phyloP scores from a whole-genome alignment of 345 rosid genomes.

The Arabidopsis suecica region DNA sequence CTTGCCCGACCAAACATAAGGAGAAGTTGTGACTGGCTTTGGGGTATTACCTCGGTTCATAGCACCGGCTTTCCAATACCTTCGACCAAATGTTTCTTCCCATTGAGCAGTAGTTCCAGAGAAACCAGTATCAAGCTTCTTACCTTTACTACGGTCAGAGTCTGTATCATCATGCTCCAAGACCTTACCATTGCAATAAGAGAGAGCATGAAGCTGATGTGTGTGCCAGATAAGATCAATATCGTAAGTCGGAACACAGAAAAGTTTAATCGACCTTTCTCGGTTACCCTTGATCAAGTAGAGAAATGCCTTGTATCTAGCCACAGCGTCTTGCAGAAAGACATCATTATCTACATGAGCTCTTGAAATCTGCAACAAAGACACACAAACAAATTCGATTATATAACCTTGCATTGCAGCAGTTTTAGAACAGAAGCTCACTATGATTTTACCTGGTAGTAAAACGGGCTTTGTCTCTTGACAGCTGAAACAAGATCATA shows the following conservation, averaged over 20 bases:
- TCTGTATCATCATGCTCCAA: constrained; percentile 94
- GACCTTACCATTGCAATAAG: constrained; percentile 80
- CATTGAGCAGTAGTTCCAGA: constrained; percentile 84
- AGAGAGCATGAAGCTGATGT: constrained; percentile 85
- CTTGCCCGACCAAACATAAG: too few relatives aligned
- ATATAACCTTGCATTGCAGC: neutral
- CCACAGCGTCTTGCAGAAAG: constrained; percentile 80
- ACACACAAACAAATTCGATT: neutral
- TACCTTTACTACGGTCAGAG: constrained; percentile 87
- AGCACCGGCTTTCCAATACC: constrained; percentile 96
- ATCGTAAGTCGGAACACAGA: constrained; percentile 97
- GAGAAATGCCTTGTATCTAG: constrained; percentile 92
- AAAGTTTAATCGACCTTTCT: constrained; percentile 65
- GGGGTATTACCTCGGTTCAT: constrained; percentile 85
- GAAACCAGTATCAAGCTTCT: constrained; percentile 88
- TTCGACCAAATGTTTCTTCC: constrained; percentile 80
- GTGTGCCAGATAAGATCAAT: constrained; percentile 99
- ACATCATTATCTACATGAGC: constrained; percentile 64
- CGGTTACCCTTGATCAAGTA: constrained; percentile 77
- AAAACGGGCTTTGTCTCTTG: too few relatives aligned
- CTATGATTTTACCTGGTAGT: too few relatives aligned
- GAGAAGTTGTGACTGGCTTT: constrained; percentile 59
- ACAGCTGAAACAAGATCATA: too few relatives aligned
- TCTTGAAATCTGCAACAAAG: constrained; percentile 64
- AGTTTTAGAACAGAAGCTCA: too few relatives aligned